Evolutionary conservation across 1,284 basidiomycete species (phyloP).

Genomic region (Boletellus deceptivus): DNA sequence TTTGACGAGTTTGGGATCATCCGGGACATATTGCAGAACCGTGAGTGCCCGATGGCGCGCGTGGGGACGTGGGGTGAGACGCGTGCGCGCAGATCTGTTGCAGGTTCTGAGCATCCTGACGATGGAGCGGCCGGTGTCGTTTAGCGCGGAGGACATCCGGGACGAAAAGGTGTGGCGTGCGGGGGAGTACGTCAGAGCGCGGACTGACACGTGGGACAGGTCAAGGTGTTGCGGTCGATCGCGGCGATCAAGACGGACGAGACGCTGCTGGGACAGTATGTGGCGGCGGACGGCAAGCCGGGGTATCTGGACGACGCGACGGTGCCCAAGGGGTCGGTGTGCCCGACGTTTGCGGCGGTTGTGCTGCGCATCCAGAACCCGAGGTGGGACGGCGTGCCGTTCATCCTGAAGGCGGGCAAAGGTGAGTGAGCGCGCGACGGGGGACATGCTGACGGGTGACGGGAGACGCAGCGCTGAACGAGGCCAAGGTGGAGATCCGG

Average conservation of each 20-base stretch:
- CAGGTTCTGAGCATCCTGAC: constrained; percentile 91
- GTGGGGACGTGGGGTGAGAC: constrained; percentile 7
- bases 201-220: constrained; percentile 46
- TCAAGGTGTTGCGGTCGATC: constrained; percentile 91
- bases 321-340: constrained; percentile 87
- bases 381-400: constrained; percentile 96
- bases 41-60: constrained; percentile 51
- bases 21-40: constrained; percentile 94
- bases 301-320: constrained; percentile 97
- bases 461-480: constrained; percentile 73
- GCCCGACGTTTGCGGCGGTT: constrained; percentile 89
- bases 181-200: constrained; percentile 10
- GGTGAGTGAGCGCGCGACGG: constrained; percentile 47
- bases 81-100: constrained; percentile 66
- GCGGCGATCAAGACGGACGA: constrained; percentile 77
- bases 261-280: constrained; percentile 90
- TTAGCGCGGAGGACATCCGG: constrained; percentile 92
- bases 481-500: constrained; percentile 95
- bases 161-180: constrained; percentile 80
- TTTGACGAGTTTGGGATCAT: constrained; percentile 99
- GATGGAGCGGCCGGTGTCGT: constrained; percentile 98
- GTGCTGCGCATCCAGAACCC: constrained; percentile 91
- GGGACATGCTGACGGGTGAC: constrained; percentile 10
- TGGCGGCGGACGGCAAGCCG: constrained; percentile 83
- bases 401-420: constrained; percentile 96